Conservation (phyloP, 78 protist species). For the Guillardia theta region DNA sequence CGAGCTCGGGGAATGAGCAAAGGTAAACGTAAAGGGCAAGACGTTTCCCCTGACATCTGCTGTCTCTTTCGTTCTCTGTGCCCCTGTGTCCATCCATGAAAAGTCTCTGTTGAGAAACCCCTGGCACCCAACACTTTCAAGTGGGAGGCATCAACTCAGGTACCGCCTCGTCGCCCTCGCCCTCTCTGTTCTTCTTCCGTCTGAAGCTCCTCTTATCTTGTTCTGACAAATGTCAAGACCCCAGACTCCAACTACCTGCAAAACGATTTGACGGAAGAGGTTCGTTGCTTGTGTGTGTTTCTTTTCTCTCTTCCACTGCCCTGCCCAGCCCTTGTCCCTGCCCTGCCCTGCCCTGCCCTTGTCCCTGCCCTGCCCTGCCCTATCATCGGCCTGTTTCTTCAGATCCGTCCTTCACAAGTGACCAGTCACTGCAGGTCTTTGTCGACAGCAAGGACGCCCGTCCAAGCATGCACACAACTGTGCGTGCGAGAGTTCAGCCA, state of each 20-base stretch:
- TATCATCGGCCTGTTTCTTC: background rate
- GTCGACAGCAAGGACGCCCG: background rate
- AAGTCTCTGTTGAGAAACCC: background rate
- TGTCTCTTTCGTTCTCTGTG: too few species aligned
- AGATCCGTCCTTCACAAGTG: too few species aligned
- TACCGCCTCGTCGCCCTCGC: too few species aligned
- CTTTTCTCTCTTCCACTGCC: background rate
- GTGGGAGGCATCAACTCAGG: too few species aligned
- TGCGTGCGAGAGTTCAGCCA: too few species aligned
- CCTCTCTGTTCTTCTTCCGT: too few species aligned
- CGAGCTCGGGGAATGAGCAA: constrained; percentile 20
- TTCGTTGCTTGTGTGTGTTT: background rate
- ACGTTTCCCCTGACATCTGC: too few species aligned
- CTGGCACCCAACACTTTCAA: background rate
- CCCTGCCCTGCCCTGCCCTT: background rate
- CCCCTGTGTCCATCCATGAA: too few species aligned
- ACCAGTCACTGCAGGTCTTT: background rate
- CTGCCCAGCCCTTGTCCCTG: background rate
- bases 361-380: background rate
- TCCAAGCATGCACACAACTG: constrained; percentile 22
- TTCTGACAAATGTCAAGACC: background rate
- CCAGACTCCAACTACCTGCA: background rate
- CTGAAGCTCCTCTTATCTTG: too few species aligned
- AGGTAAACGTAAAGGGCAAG: too few species aligned
- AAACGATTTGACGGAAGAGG: background rate